Conservation (phyloP, 2,329 filamentous ascomycete genomes). For the Gnomoniopsis sp. region DNA sequence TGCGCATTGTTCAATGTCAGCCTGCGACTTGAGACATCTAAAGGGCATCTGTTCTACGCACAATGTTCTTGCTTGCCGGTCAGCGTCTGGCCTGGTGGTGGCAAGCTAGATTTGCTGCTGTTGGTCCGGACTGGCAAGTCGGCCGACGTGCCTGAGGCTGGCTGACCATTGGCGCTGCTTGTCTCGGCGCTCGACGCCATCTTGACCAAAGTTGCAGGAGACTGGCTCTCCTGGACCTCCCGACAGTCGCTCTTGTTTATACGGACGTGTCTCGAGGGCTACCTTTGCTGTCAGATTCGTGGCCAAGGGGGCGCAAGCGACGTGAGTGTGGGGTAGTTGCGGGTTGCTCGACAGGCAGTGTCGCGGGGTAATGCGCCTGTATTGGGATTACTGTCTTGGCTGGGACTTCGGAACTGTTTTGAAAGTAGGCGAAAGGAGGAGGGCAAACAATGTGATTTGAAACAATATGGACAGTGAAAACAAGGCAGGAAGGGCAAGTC, state of each 20-base stretch:
- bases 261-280: background rate
- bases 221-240: background rate
- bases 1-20: conserved; percentile 35
- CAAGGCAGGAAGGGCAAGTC: background rate
- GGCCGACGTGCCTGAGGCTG: conserved; percentile 1
- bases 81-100: conserved; percentile 50
- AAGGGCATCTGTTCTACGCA: conserved; percentile 50
- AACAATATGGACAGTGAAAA: conserved; percentile 5
- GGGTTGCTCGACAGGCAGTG: background rate
- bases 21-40: conserved; percentile 2
- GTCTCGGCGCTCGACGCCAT: conserved; percentile 3
- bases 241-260: background rate
- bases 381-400: background rate
- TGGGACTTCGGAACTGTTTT: background rate
- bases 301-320: background rate
- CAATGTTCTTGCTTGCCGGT: conserved; percentile 99
- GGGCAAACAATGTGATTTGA: background rate
- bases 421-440: background rate
- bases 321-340: background rate
- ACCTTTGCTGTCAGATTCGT: background rate
- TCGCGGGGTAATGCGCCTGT: background rate
- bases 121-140: conserved; percentile 24
- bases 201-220: background rate
- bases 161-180: conserved; percentile 7
- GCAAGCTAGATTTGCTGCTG: conserved; percentile 25